These are phyloP conservation scores for Tuber magnatum DNA, from an alignment of 495 filamentous ascomycete species.

Conservation along the genomic window DNA sequence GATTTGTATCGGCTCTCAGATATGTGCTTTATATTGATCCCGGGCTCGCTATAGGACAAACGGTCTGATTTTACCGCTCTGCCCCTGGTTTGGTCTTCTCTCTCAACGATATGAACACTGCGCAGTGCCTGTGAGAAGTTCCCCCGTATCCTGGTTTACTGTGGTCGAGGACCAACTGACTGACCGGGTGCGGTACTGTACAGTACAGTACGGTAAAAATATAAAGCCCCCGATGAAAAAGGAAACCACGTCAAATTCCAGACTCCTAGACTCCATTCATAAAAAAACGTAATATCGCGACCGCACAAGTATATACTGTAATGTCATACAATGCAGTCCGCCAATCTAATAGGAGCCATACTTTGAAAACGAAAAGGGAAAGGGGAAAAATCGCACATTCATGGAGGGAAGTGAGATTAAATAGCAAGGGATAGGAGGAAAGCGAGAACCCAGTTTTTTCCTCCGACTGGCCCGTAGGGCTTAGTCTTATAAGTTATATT, in stretches of 20 bases:
- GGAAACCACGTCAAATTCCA: not conserved
- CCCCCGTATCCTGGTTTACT: not conserved
- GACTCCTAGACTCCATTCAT: not conserved
- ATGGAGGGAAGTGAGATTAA: not conserved
- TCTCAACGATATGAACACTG: not conserved
- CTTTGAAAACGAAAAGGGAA: not conserved
- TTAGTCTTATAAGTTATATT: not conserved
- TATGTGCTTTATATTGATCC: not conserved
- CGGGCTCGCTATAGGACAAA: not conserved
- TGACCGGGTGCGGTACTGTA: not conserved
- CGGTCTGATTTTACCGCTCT: not conserved
- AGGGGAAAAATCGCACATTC: not conserved
- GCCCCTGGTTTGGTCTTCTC: not conserved
- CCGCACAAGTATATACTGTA: not conserved
- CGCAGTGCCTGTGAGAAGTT: not conserved
- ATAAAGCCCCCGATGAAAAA: not conserved
- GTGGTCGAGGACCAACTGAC: not conserved
- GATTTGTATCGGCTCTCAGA: no score
- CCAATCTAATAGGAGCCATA: not conserved
- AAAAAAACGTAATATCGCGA: not conserved
- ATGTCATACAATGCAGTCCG: not conserved
- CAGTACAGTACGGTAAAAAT: not conserved
- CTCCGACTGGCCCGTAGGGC: not conserved
- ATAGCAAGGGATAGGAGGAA: not conserved
- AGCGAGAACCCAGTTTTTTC: not conserved